A percentile compares a stretch with the other conserved stretches of the same genome.
These are phyloP conservation scores for Circinella umbellata DNA, from an alignment of 371 early-diverging fungal genomes.

Conservation along the genomic window DNA sequence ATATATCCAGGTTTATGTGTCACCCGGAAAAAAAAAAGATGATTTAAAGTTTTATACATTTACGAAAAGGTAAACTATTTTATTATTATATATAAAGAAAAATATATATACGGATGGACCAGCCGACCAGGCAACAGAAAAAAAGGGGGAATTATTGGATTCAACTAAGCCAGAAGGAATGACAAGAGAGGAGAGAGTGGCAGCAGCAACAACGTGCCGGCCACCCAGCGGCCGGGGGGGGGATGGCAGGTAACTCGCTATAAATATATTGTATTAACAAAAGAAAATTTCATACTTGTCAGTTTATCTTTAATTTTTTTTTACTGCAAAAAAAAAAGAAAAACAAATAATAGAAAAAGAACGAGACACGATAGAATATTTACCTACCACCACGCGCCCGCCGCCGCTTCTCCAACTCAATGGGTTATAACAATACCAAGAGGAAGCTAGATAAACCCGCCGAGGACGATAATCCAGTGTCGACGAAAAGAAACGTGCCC, in stretches of 20 bases:
- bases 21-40: not conserved
- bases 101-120: not conserved
- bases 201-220: not conserved
- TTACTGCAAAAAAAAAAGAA: not conserved
- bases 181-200: no score
- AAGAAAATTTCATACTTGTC: no score
- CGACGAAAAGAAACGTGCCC: not conserved
- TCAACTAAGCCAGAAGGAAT: not conserved
- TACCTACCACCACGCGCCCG: slow-evolving; percentile 29
- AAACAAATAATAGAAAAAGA: not conserved
- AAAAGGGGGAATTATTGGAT: not conserved
- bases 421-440: not conserved
- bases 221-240: slow-evolving; percentile 4
- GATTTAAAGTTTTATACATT: no score
- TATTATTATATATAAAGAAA: not conserved
- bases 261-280: not conserved
- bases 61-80: no score
- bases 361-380: not conserved
- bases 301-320: no score
- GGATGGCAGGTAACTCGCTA: slow-evolving; percentile 43
- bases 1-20: not conserved
- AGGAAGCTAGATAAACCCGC: not conserved
- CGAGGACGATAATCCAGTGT: not conserved
- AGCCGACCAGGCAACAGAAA: not conserved
- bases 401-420: no score